Conservation (phyloP, 352 stramenopile species). For the Pelagophyceae sp. region DNA sequence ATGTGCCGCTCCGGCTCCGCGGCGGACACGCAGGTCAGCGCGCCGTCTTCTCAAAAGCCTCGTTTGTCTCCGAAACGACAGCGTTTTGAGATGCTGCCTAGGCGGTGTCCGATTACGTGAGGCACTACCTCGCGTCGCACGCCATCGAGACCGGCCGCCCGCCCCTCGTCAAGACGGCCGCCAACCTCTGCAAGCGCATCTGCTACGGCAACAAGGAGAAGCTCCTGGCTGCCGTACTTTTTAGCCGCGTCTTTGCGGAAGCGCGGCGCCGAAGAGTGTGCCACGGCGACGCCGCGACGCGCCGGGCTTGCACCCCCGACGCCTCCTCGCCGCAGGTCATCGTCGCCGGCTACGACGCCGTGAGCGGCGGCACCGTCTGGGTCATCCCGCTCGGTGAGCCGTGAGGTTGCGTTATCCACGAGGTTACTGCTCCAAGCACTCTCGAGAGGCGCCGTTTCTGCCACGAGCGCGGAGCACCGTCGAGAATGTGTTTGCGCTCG, state of each 20-base stretch:
- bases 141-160: constrained; percentile 70
- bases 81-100: not conserved
- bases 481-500: too few species aligned
- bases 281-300: too few species aligned
- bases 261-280: too few species aligned
- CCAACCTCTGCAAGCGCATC: constrained; percentile 87
- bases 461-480: too few species aligned
- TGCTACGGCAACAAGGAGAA: constrained; percentile 98
- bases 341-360: constrained; percentile 89
- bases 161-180: constrained; percentile 91
- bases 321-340: too few species aligned
- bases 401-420: too few species aligned
- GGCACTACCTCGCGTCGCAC: constrained; percentile 61
- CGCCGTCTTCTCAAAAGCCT: not conserved
- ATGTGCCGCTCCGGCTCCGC: constrained; percentile 91
- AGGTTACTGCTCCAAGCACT: too few species aligned
- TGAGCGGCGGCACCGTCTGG: constrained; percentile 75
- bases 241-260: constrained; percentile 17
- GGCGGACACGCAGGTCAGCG: constrained; percentile 83
- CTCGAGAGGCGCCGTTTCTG: too few species aligned
- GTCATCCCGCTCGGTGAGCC: constrained; percentile 86
- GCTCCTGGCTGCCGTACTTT: constrained; percentile 50
- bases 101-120: constrained; percentile 66
- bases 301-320: too few species aligned
- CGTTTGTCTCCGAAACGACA: not conserved